Evolutionary conservation across 352 stramenopile species (phyloP).

Genomic region (Globisporangium radiosum): DNA sequence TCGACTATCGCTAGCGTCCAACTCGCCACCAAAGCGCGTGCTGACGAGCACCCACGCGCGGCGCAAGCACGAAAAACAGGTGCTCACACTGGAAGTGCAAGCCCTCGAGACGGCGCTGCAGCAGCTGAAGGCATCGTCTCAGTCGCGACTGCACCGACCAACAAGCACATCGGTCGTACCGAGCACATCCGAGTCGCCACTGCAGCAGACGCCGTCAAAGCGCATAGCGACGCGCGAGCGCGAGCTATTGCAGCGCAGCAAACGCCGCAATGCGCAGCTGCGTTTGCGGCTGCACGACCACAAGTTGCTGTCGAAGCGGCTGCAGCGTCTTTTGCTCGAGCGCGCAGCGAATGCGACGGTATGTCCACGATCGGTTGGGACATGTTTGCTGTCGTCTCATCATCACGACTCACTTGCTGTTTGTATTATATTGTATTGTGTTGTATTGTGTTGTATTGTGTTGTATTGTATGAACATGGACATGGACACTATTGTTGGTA

Average conservation of each 20-base stretch:
- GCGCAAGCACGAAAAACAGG: neutral
- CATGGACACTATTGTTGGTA: neutral
- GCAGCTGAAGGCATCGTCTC: neutral
- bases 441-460: neutral
- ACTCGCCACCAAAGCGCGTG: neutral
- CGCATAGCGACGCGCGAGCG: neutral
- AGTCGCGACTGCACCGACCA: too few species aligned
- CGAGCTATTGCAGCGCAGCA: neutral
- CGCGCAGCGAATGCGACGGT: neutral
- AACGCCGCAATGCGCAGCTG: neutral
- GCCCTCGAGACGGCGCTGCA: neutral
- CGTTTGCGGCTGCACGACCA: neutral
- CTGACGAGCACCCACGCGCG: conserved; percentile 3
- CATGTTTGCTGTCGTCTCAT: neutral
- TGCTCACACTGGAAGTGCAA: neutral
- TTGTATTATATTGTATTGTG: neutral
- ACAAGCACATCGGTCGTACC: neutral
- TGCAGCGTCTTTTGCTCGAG: neutral
- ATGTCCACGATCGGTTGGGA: neutral
- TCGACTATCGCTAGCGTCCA: conserved; percentile 4
- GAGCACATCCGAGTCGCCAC: neutral
- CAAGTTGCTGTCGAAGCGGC: neutral
- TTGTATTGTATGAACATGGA: neutral
- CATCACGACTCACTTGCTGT: neutral
- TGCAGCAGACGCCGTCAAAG: neutral